Base-by-base conservation (phyloP, 78 protist species). In the Chrysochromulina parva region DNA sequence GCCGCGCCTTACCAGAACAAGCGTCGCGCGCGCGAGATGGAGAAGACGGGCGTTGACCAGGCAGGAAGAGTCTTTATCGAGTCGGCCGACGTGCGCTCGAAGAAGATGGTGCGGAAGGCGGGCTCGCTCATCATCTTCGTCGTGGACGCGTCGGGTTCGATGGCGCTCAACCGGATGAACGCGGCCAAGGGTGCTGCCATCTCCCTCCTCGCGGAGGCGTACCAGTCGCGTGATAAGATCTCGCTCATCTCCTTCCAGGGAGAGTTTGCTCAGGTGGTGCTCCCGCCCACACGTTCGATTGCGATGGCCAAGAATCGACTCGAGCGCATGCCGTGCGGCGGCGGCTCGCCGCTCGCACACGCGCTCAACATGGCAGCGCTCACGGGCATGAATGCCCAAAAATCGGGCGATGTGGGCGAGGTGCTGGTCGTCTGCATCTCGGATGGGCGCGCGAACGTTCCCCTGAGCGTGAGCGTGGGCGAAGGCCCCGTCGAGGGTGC, bases 111-210 rank as follows among this genome's bases (percentile, higher is more conserved):
- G 38, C 88, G 93, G 52, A 82, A 84, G 93, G 93, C 90, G 10
- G 89, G 90, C 28, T 65, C 90, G 47, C 93, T 91, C 19, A 84
- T 91, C 62, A 84, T 91, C 93, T 91, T 91, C 90, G 55, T 52
- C n/a, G 93, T 91, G 28, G 93, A 91, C 81, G 93, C 93, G 50
- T 60, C 81, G 6, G 93, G 93, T 17, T 67, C 86, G 13, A 91
- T 91, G 93, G 93, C 93, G 54, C 78, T 91, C 81, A 91, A 91
- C 93, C 93, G 93, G 26, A 91, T 91, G 93, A 67, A 88, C 85
- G 91, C 91, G 11, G 82, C 85, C 69, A 88, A 76, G 88, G 92
- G 92, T 60, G 92, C 93, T 13, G 81, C 82, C 55, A 66, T 91
- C 76, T 4, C 1, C 59, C 89, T 91, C 28, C 89, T 91, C 28